phyloP scores from a whole-genome alignment of 441 rosid genomes.

The Pelargonium myrrhifolium region DNA sequence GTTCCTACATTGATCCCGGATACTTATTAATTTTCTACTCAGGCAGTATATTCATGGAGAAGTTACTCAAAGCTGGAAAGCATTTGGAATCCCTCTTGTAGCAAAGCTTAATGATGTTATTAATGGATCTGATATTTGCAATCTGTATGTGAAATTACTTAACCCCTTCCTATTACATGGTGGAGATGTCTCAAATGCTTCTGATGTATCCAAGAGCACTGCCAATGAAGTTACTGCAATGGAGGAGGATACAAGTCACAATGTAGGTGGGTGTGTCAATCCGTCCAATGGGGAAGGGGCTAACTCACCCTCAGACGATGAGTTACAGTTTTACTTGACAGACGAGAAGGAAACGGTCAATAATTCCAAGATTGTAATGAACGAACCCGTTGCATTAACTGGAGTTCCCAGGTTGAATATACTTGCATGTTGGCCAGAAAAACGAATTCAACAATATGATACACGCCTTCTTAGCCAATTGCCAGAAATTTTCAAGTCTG shows the following conservation, averaged over 20 bases:
- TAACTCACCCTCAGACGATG: constrained; percentile 42
- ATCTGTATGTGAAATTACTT: constrained; percentile 56
- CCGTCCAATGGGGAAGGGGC: constrained; percentile 29
- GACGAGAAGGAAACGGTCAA: constrained; percentile 59
- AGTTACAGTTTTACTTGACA: constrained; percentile 55
- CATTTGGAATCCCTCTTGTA: constrained; percentile 80
- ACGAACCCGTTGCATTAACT: constrained; percentile 37
- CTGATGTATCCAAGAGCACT: constrained; percentile 29
- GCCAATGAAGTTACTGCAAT: constrained; percentile 25
- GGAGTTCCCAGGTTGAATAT: constrained; percentile 34
- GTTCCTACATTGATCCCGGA: background rate
- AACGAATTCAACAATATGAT: constrained; percentile 43
- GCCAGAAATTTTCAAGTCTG: constrained; percentile 50
- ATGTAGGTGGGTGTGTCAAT: constrained; percentile 24
- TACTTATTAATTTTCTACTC: constrained; percentile 24
- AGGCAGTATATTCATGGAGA: constrained; percentile 68
- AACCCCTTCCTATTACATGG: constrained; percentile 44
- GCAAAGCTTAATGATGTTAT: constrained; percentile 44
- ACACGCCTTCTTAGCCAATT: constrained; percentile 40
- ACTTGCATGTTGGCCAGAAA: constrained; percentile 56
- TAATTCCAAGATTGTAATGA: constrained; percentile 42
- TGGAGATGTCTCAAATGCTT: constrained; percentile 28
- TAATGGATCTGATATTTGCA: constrained; percentile 53
- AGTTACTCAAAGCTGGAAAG: constrained; percentile 44
- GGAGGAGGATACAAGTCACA: constrained; percentile 27